Base-by-base conservation (phyloP, 164 flowering plant species). In the Nelumbo lutea region DNA sequence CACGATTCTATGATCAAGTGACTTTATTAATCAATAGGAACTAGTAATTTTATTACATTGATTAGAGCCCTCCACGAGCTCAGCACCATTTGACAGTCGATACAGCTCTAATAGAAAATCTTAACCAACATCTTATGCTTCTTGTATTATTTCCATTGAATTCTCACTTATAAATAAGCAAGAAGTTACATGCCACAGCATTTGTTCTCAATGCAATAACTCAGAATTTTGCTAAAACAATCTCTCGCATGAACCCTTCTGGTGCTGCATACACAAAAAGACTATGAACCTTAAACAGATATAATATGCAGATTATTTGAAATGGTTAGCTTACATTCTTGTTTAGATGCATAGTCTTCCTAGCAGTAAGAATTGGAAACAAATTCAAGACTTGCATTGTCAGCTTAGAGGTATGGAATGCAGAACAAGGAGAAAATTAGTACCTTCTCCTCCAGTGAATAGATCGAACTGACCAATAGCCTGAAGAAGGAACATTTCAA, bases 401-500 rank as follows among this genome's bases (percentile, higher is more conserved):
- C 42, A 59, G 42, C 42, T 38, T 59, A 42, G 42, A 27, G 27
- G 5, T 42, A 38, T 5, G 27, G 39, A 56, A 63, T n/a, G 64
- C 9, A 46, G 39, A 65, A 38, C 39, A 13, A 41, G 44, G 59
- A 55, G 56, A 68, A 42, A n/a, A 9, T 42, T 46, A 7, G 45
- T 66, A 81, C 84, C 84, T 75, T 71, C 68, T 52, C 60, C 51
- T 0, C 82, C 83, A 10, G 89, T 84, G 78, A 86, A 86, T 52
- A 79, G 81, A 50, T 71, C 74, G 74, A 78, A 82, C 58, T 86
- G 89, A 13, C 71, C 85, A 52, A 79, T 55, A 10, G 86, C 90
- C 69, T 86, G 90, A 9, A 84, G 70, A 27, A 86, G 75, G 77
- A 86, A 84, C 88, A 86, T 86, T 52, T 86, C 86, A 6, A 81